Percentiles rank a stretch among this genome's conserved stretches.
Conservation (phyloP, 352 stramenopile species). For the Globisporangium spiculum region DNA sequence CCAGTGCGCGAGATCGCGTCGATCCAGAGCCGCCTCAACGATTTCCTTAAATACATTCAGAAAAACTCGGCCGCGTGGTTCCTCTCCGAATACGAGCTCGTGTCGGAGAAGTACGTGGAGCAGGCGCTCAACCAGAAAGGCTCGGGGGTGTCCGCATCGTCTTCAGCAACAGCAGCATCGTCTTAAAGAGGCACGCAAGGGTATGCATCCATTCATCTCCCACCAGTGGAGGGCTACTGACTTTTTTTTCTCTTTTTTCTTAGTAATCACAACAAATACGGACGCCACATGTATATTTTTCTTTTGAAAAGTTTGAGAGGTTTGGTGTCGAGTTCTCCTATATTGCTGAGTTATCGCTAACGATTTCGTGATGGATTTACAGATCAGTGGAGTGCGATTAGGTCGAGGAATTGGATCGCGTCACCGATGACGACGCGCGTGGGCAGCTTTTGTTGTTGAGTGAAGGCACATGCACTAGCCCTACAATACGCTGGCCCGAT, state of each 20-base stretch:
- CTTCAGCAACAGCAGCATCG: constrained; percentile 8
- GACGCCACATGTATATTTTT: not conserved
- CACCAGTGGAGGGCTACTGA: not conserved
- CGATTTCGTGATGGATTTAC: not conserved
- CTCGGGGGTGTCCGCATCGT: not conserved
- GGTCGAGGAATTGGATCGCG: not conserved
- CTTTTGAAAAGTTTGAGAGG: not conserved
- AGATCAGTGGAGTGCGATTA: not conserved
- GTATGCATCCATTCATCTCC: not conserved
- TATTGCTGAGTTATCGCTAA: not conserved
- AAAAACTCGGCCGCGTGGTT: constrained; percentile 74
- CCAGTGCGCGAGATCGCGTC: constrained; percentile 51
- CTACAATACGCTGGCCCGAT: not conserved
- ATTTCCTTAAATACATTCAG: constrained; percentile 84
- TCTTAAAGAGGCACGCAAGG: constrained; percentile 6
- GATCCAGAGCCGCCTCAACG: constrained; percentile 73
- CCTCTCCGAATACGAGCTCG: constrained; percentile 60
- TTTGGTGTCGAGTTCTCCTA: not conserved
- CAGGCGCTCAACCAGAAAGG: constrained; percentile 23
- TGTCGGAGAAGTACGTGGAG: constrained; percentile 55
- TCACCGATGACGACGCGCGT: not conserved
- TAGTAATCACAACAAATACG: not conserved
- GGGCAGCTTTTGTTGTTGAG: too few species aligned
- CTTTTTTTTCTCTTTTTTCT: not conserved
- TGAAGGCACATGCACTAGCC: not conserved